These are phyloP conservation scores for Dichotomopilus funicola DNA, from an alignment of 2,329 filamentous ascomycete genomes.

Conservation along the genomic window DNA sequence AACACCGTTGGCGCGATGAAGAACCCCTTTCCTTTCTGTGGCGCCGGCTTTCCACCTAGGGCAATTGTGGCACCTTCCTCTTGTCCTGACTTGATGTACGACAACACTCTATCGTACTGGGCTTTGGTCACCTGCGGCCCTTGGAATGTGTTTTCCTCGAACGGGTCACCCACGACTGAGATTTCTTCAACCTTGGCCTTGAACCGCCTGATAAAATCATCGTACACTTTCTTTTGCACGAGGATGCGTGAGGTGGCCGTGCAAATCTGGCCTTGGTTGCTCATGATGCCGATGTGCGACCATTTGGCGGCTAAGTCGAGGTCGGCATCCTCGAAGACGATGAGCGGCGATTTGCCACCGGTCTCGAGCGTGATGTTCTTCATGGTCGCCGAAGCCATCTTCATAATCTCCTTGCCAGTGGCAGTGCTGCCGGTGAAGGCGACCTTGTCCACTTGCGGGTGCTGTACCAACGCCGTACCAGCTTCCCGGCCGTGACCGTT, in stretches of 20 bases:
- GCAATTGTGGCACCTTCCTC: constrained; percentile 57
- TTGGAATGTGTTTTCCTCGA: constrained; percentile 60
- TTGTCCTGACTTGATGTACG: constrained; percentile 61
- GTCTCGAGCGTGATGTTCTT: constrained; percentile 58
- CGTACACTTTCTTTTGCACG: constrained; percentile 51
- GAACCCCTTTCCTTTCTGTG: constrained; percentile 45
- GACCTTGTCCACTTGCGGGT: constrained; percentile 61
- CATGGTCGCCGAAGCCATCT: constrained; percentile 54
- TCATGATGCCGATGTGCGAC: constrained; percentile 41
- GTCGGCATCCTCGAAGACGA: constrained; percentile 58
- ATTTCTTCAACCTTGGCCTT: constrained; percentile 50
- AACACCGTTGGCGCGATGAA: constrained; percentile 33
- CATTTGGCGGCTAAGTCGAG: constrained; percentile 56
- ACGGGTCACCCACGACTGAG: constrained; percentile 60
- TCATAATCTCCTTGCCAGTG: constrained; percentile 67
- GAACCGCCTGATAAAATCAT: constrained; percentile 58
- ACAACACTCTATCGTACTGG: constrained; percentile 61
- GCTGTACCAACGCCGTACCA: constrained; percentile 57
- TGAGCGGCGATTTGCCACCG: constrained; percentile 55
- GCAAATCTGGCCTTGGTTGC: constrained; percentile 56
- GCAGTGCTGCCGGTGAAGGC: constrained; percentile 66
- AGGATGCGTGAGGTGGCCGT: constrained; percentile 54
- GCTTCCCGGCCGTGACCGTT: constrained; percentile 61
- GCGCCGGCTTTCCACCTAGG: constrained; percentile 50
- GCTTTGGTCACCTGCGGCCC: constrained; percentile 62